Conservation (phyloP, 768 basidiomycete species). For the Auricularia sp. region DNA sequence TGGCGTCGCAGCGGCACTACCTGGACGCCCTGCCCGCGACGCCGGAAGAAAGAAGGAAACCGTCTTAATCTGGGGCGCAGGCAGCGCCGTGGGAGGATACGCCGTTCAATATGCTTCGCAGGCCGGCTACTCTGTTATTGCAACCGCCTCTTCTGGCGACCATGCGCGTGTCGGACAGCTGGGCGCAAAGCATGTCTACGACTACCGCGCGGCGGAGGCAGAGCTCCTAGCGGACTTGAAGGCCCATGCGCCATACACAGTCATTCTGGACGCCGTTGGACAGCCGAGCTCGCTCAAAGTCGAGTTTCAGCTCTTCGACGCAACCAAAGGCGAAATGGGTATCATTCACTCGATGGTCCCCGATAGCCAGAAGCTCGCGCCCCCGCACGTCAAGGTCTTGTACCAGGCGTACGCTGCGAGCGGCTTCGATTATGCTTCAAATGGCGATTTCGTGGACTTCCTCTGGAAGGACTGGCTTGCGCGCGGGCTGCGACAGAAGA, state of each 20-base stretch:
- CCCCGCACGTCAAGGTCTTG: not conserved
- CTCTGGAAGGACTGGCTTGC: conserved; percentile 2
- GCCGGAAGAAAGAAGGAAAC: not conserved
- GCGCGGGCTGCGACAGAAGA: not conserved
- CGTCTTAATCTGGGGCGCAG: conserved; percentile 5
- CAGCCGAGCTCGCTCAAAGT: not conserved
- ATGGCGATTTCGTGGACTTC: not conserved
- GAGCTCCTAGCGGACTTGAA: not conserved
- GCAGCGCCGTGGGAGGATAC: not conserved
- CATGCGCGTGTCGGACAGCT: not conserved
- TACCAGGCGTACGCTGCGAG: not conserved
- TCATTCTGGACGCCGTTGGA: not conserved
- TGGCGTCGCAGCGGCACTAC: not conserved
- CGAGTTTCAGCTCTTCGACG: not conserved
- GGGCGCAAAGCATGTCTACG: conserved; percentile 1
- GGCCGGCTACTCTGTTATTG: conserved; percentile 5
- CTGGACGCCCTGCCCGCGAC: not conserved
- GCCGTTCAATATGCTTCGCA: conserved; percentile 3
- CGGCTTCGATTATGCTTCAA: not conserved
- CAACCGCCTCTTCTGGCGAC: conserved; percentile 3
- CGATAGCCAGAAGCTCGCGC: not conserved
- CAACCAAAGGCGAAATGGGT: not conserved
- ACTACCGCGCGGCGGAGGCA: not conserved
- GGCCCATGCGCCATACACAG: not conserved
- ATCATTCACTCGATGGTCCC: not conserved